phyloP scores from a whole-genome alignment of 164 flowering plant species.

The Tinospora cordifolia region DNA sequence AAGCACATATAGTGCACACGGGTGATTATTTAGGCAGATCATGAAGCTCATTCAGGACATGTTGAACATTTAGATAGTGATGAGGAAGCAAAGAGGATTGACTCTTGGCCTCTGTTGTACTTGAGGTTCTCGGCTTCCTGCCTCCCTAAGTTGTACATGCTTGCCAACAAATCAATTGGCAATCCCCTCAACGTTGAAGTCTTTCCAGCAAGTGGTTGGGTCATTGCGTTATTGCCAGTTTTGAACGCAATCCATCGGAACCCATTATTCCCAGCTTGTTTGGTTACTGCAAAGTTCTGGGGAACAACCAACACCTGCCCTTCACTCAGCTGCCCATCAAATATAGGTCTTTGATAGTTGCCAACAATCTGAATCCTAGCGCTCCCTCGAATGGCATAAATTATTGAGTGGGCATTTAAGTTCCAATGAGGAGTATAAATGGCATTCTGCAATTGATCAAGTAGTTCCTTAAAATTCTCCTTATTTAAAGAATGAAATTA shows the following conservation, averaged over 20 bases:
- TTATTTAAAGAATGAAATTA: too few species aligned
- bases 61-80: background rate
- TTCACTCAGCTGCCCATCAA: conserved; percentile 24
- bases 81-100: conserved; percentile 16
- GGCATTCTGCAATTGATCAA: conserved; percentile 31
- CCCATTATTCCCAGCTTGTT: conserved; percentile 30
- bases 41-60: too few species aligned
- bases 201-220: conserved; percentile 27
- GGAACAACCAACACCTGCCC: conserved; percentile 41
- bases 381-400: conserved; percentile 41
- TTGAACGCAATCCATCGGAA: conserved; percentile 33
- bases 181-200: conserved; percentile 31
- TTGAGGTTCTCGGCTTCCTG: conserved; percentile 30
- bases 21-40: too few species aligned
- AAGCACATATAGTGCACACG: too few species aligned
- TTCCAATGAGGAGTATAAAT: conserved; percentile 50
- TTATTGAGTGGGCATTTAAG: conserved; percentile 43
- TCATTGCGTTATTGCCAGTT: conserved; percentile 27
- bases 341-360: conserved; percentile 15
- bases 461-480: background rate
- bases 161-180: conserved; percentile 29
- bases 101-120: conserved; percentile 20
- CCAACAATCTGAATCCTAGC: conserved; percentile 33
- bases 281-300: conserved; percentile 28
- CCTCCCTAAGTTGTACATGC: conserved; percentile 24